Evolutionary conservation across 2,329 filamentous ascomycete species (phyloP), one percentile per base, ranked within the genome.

Genomic region (Talaromyces verruculosus): DNA sequence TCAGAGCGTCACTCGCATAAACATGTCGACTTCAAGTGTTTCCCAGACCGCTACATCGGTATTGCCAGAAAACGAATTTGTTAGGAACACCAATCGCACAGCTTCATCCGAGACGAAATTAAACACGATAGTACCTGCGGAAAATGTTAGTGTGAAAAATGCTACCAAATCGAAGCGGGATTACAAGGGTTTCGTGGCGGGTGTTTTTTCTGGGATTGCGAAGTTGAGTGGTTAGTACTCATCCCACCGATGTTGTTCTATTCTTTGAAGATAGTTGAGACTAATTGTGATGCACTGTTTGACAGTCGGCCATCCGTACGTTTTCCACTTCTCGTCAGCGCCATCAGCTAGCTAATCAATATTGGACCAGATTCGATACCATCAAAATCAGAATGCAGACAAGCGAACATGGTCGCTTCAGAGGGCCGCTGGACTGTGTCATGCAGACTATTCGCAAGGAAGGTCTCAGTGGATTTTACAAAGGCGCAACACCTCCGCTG

Each of bases 381-480:
- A 88, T 99, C 78, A 99, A 99, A 80, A 94, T 98, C 63, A 92
- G 95, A 37, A 84, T 99, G 19, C 95, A 99, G 78, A 98, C 94
- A 2, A 92, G 92, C 35, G 84, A 90, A 71, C 79, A 85, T 58
- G 78, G 87, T 1, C 92, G 91, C 71, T 99, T 99, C 84, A 84
- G 84, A 69, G 95, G 95, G 0, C 93, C 95, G 0, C 77, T 96
- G 37, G 89, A 97, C 77, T 98, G 95, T 75, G 82, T 97, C 10
- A 78, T 91, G 65, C 89, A 94, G 77, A 99, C 95, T 10, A 70
- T 98, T 33, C 87, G 90, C 67, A 90, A 93, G 75, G 95, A 99
- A 79, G 94, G 94, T 58, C 80, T 96, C 57, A 80, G 84, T 61
- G 95, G 92, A 2, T 83, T 99, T 49, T 99, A 98, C 85, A 99